Base-by-base conservation (phyloP, 1,284 basidiomycete species). In the Xanthoconium separans region DNA sequence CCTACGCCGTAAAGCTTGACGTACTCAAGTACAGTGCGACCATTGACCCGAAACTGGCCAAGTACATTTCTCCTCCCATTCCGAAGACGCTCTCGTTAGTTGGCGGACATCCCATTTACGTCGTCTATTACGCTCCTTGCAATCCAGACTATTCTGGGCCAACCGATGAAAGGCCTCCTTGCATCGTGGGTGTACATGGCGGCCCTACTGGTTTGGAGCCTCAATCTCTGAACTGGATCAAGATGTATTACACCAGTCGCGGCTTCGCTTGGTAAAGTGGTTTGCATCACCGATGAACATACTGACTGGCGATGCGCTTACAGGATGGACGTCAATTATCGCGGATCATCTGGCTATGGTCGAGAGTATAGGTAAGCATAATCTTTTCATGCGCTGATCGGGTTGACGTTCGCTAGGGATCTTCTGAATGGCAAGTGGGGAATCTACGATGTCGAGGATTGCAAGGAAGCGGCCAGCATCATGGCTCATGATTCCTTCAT, bases 241-340 rank as follows among this genome's bases (percentile, higher is more conserved):
- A 65, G 48, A 50, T 62, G 41, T 65, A 56, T 40, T 69, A 54
- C 31, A 65, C 66, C 4, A 65, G 66, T 29, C 59, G 66, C 29
- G 66, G 66, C 13, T 69, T 62, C 31, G 56, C 57, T 43, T 69
- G 64, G 66, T 64, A n/a, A 20, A 36, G 65, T 12, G 22, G 3
- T 8, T 2, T 15, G 6, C 31, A 5, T 3, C 11, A 27, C 12
- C 16, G 11, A 3, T 24, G 27, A 31, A 41, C 11, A 15, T 37
- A 9, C 29, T 6, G 20, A 37, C 31, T 56, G 36, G 58, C 1
- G 20, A 40, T n/a, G 7, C 11, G 48, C 9, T 33, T 12, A 24
- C n/a, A 59, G 59, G 61, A 39, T 65, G 33, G 63, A 64, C 6
- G 57, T 64, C 27, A 66, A 64, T 43, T 66, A 66, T 34, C 60